Evolutionary conservation across 768 basidiomycete species (phyloP), one percentile per base, ranked within the genome.

Genomic region (Mycena maculata): DNA sequence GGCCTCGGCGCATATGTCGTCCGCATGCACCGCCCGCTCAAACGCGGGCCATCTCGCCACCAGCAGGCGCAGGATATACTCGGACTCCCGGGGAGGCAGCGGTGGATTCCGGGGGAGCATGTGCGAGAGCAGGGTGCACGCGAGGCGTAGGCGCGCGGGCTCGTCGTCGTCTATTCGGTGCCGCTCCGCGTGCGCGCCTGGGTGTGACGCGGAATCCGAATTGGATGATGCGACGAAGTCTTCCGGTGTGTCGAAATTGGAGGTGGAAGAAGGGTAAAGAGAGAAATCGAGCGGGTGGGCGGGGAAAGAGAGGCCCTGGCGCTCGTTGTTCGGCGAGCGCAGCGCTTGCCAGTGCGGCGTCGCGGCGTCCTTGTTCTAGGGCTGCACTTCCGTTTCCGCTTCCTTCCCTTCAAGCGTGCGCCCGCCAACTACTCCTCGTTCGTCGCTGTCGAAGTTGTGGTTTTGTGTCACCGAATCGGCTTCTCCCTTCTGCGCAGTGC

Each of bases 281-380:
- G 30, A 31, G 39, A 68, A 68, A 23, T 68, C 67, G 22, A 68
- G 61, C 41, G 56, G 60, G 50, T 68, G 67, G 3, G 52, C 23
- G 4, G 67, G 67, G 36, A 63, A 68, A 41, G 1, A 4, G 16
- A 63, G 1, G 12, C 39, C 7, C 20, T 55, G 67, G 23, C 49
- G 28, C 10, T 60, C 60, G 38, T 63, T 68, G 52, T 68, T 68
- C 18, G 67, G 67, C 4, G 56, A 58, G 31, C 42, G 49, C 49
- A 61, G 55, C 10, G 61, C 67, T 36, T 68, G 67, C 27, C 57
- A 68, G 44, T 58, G 41, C 49, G 47, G 31, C n/a, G n/a, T n/a
- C n/a, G n/a, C n/a, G n/a, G n/a, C n/a, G n/a, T n/a, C n/a, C n/a
- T n/a, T n/a, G n/a, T n/a, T n/a, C n/a, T n/a, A n/a, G 8, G 13